These are phyloP conservation scores for slime mould (Dictyostelium discoideum) DNA, from an alignment of 78 protist species.

Conservation along the genomic window dicty_2.7 NC_007088.5:5045501-5046000, in stretches of 20 bases:
- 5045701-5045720: not conserved
- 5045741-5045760: not conserved
- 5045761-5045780: not conserved
- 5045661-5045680: constrained; percentile 35
- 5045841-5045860: not conserved
- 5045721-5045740: not conserved
- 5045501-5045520: not conserved
- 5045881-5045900: not conserved
- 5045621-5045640: constrained; percentile 24
- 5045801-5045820: too few relatives aligned
- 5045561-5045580: not conserved
- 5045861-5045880: not conserved
- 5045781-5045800: too few relatives aligned
- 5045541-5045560: not conserved
- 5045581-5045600: not conserved
- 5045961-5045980: too few relatives aligned
- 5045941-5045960: too few relatives aligned
- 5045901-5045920: too few relatives aligned
- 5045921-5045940: too few relatives aligned
- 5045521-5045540: not conserved
- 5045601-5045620: not conserved
- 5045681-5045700: constrained; percentile 11
- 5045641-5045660: constrained; percentile 43
- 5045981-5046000: too few relatives aligned
- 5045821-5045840: not conserved